Evolutionary conservation across 169 alveolate genomes (phyloP).

Genomic region (Miamiensis avidus): DNA sequence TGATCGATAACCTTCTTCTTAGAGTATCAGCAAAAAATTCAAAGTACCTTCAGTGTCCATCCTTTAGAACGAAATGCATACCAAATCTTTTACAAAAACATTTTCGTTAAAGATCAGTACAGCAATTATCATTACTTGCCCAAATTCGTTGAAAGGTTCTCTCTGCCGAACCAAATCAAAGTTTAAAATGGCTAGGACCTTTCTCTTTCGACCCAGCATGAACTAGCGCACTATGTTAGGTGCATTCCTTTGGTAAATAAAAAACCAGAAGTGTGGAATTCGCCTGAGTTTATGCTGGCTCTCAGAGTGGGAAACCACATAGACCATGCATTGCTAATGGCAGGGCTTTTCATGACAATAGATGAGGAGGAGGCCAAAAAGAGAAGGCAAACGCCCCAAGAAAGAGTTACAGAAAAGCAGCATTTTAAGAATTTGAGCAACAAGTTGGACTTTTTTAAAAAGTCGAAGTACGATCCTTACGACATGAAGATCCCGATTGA

Average conservation of each 20-base stretch:
- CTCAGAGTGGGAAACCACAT: constrained; percentile 60
- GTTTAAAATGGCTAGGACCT: constrained; percentile 23
- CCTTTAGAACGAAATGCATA: constrained; percentile 30
- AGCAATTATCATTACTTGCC: constrained; percentile 56
- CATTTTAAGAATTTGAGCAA: neutral
- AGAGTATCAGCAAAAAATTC: constrained; percentile 24
- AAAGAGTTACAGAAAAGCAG: neutral
- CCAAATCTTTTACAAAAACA: constrained; percentile 44
- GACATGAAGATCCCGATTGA: constrained; percentile 42
- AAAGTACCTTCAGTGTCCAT: constrained; percentile 35
- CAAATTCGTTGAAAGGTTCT: constrained; percentile 53
- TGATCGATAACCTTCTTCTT: no score
- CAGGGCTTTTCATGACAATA: constrained; percentile 51
- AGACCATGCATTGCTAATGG: constrained; percentile 69
- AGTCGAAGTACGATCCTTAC: constrained; percentile 1
- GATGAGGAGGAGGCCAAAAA: constrained; percentile 26
- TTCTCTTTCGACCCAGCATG: constrained; percentile 44
- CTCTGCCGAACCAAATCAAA: constrained; percentile 51
- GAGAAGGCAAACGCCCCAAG: neutral
- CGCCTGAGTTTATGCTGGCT: constrained; percentile 68
- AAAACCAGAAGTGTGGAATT: constrained; percentile 56
- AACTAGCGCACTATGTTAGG: constrained; percentile 71
- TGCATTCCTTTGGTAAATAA: constrained; percentile 61
- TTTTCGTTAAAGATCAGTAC: constrained; percentile 56
- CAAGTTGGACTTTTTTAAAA: neutral